Percentiles rank a stretch among this genome's conserved stretches.
phyloP scores from a whole-genome alignment of 495 filamentous ascomycete species.

The Astrocystis sublimbata region DNA sequence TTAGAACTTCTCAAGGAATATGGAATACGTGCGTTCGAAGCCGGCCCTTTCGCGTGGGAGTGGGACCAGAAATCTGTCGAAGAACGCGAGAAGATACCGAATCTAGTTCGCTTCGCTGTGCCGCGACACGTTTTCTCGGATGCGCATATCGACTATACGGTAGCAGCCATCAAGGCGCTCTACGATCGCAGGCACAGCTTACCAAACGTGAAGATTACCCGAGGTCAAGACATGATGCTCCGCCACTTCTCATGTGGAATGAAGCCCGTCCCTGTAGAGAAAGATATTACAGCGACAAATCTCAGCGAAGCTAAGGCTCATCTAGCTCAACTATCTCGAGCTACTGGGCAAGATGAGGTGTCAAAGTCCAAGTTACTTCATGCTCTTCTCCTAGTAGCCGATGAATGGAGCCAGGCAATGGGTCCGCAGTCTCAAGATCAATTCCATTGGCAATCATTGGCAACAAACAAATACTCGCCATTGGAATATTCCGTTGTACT shows the following conservation, averaged over 20 bases:
- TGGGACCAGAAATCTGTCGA: constrained; percentile 10
- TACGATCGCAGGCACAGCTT: constrained; percentile 12
- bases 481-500: constrained; percentile 7
- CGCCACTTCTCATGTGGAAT: constrained; percentile 13
- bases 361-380: background rate
- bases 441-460: background rate
- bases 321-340: background rate
- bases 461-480: background rate
- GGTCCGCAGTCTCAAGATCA: background rate
- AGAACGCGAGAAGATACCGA: constrained; percentile 1
- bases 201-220: constrained; percentile 3
- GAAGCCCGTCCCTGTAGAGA: constrained; percentile 2
- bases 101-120: constrained; percentile 16
- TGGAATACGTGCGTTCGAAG: constrained; percentile 5
- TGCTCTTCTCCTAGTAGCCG: background rate
- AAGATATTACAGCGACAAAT: background rate
- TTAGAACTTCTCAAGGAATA: constrained; percentile 11
- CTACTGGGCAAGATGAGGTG: constrained; percentile 4
- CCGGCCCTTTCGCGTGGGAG: constrained; percentile 13
- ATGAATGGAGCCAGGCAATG: background rate
- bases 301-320: background rate
- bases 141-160: constrained; percentile 12
- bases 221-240: constrained; percentile 14
- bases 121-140: constrained; percentile 12
- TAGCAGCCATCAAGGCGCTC: constrained; percentile 12